Evolutionary conservation across 768 basidiomycete species (phyloP).

Genomic region (Suillus fuscotomentosus): DNA sequence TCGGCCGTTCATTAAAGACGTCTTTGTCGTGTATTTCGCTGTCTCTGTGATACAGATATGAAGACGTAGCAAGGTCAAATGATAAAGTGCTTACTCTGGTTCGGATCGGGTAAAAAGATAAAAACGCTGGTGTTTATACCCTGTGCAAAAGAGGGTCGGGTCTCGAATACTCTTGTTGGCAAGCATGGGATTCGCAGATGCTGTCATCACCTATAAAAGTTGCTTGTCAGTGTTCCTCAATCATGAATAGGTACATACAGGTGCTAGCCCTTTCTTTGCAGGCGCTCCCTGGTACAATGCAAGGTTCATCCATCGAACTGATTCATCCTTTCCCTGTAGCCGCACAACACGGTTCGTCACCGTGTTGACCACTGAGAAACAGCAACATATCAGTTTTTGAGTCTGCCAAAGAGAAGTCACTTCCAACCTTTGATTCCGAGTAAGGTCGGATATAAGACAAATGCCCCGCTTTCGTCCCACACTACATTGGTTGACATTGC

Average conservation of each 20-base stretch:
- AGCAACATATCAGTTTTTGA: neutral
- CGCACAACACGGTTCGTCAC: constrained; percentile 91
- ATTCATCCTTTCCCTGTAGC: constrained; percentile 92
- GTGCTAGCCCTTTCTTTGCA: constrained; percentile 76
- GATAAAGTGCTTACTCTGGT: constrained; percentile 69
- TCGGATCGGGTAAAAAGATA: constrained; percentile 91
- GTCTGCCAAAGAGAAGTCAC: neutral
- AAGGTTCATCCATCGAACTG: constrained; percentile 84
- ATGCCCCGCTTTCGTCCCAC: constrained; percentile 98
- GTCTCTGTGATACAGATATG: constrained; percentile 48
- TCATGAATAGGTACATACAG: constrained; percentile 45
- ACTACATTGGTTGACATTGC: constrained; percentile 84
- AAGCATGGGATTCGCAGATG: constrained; percentile 92
- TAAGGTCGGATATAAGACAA: constrained; percentile 90
- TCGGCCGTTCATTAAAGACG: constrained; percentile 97
- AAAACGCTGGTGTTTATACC: constrained; percentile 89
- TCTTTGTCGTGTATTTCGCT: constrained; percentile 88
- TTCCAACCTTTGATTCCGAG: constrained; percentile 89
- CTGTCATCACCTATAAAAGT: constrained; percentile 76
- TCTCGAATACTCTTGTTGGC: constrained; percentile 83
- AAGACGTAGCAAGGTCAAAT: neutral
- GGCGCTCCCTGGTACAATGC: constrained; percentile 93
- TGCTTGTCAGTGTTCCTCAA: constrained; percentile 7
- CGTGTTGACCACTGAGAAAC: constrained; percentile 78
- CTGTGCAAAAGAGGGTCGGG: constrained; percentile 91